A percentile compares a stretch with the other conserved stretches of the same genome.
Evolutionary conservation across 495 filamentous ascomycete genomes (phyloP).

Genomic region (Aspergillus campestris): DNA sequence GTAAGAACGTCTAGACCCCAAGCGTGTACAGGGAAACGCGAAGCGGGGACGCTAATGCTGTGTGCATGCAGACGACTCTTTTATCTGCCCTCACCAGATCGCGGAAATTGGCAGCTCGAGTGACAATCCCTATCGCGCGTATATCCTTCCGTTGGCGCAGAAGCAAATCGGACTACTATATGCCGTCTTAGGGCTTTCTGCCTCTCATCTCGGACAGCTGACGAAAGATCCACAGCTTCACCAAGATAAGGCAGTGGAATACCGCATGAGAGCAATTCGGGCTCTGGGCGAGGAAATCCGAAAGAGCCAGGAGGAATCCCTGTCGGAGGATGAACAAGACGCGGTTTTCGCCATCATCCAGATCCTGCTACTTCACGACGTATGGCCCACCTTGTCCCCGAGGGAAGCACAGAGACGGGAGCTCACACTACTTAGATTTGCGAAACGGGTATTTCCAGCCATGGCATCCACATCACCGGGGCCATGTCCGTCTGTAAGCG

Average conservation of each 20-base stretch:
- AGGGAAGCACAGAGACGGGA: background rate
- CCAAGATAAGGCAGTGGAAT: slow-evolving; percentile 25
- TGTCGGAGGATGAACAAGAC: slow-evolving; percentile 25
- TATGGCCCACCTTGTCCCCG: slow-evolving; percentile 7
- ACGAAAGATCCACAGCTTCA: slow-evolving; percentile 16
- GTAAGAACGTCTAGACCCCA: slow-evolving; percentile 5
- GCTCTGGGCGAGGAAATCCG: slow-evolving; percentile 22
- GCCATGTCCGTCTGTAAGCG: slow-evolving; percentile 31
- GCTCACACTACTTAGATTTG: slow-evolving; percentile 19
- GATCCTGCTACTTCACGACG: slow-evolving; percentile 32
- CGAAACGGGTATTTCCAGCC: slow-evolving; percentile 27
- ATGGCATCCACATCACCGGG: slow-evolving; percentile 33
- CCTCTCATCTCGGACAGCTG: slow-evolving; percentile 25
- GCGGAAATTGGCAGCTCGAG: slow-evolving; percentile 15
- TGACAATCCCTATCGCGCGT: slow-evolving; percentile 29
- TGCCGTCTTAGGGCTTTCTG: slow-evolving; percentile 27
- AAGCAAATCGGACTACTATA: slow-evolving; percentile 28
- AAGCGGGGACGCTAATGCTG: background rate
- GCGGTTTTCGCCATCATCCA: slow-evolving; percentile 31
- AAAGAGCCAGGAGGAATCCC: slow-evolving; percentile 17
- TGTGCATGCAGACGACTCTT: slow-evolving; percentile 20
- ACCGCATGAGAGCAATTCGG: slow-evolving; percentile 28
- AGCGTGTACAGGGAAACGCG: no score
- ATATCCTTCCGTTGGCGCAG: slow-evolving; percentile 27
- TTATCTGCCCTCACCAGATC: slow-evolving; percentile 33